Conservation (phyloP, 2,329 filamentous ascomycete species). For the Talaromyces sp. region DNA sequence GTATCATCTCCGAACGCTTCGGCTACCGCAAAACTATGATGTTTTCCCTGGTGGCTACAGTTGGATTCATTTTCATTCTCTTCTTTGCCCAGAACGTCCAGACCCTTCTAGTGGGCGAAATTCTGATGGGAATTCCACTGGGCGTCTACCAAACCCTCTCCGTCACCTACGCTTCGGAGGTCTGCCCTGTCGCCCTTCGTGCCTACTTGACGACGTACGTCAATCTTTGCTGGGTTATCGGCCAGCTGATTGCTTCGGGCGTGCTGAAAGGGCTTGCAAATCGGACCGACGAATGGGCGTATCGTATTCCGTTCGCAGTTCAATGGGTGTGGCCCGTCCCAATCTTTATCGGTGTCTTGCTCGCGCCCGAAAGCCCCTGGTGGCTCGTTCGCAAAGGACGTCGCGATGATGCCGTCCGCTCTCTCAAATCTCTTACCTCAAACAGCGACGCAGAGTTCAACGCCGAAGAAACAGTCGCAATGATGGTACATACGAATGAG, state of each 20-base stretch:
- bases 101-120: conserved; percentile 49
- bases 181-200: conserved; percentile 47
- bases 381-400: conserved; percentile 15
- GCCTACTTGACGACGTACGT: conserved; percentile 49
- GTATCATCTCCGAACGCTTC: conserved; percentile 51
- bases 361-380: conserved; percentile 20
- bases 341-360: conserved; percentile 45
- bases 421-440: conserved; percentile 42
- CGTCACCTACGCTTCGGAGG: conserved; percentile 48
- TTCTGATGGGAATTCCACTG: conserved; percentile 53
- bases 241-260: conserved; percentile 52
- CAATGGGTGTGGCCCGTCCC: conserved; percentile 56
- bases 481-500: conserved; percentile 88
- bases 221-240: conserved; percentile 49
- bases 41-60: conserved; percentile 46
- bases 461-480: conserved; percentile 77
- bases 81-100: conserved; percentile 52
- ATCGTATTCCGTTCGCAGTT: conserved; percentile 52
- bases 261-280: conserved; percentile 50
- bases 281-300: conserved; percentile 51
- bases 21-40: conserved; percentile 54
- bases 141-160: conserved; percentile 52
- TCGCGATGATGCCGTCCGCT: conserved; percentile 47
- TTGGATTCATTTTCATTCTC: conserved; percentile 50
- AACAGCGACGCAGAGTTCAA: conserved; percentile 66